Base-by-base conservation (phyloP, 1,284 basidiomycete genomes). In the Marasmius oreades region DNA sequence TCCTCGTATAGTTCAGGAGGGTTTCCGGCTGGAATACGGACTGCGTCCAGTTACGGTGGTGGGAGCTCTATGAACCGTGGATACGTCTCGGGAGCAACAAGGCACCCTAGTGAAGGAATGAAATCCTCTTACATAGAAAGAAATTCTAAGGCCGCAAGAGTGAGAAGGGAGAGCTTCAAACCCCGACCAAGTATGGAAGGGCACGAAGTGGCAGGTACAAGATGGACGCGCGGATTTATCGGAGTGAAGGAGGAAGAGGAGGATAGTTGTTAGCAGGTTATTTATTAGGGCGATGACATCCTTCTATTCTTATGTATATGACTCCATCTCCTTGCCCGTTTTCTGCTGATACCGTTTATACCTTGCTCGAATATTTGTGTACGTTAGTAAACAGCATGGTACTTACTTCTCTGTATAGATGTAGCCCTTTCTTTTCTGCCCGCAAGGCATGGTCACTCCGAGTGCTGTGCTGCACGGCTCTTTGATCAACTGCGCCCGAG, bases 91-190 rank as follows among this genome's bases (percentile, higher is more conserved):
- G 55, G 44, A 59, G 53, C 10, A 10, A 6, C 42, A 3, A 51
- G 56, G 8, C 55, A 58, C 45, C 55, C 52, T 11, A 57, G 58
- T 55, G 54, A 51, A 7, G 51, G 37, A 16, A 24, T 63, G 71
- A 67, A 71, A n/a, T 62, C 61, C 18, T 52, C 61, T 22, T 57
- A 63, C 46, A 62, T 66, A 20, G 62, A 68, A 10, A 62, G 59
- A 31, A 67, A 67, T 16, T 69, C 73, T 53, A 75, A 73, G 68
- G 76, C 77, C 22, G 70, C 77, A 45, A 69, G 80, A 45, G 75
- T 77, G 31, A 67, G 76, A 56, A 76, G 85, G 60, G 89, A 91
- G 72, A 91, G 89, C 68, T 92, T 92, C 69, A 86, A 82, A 66
- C 89, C 90, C 8, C 74, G 89, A 44, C 80, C 87, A 42, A 91